Evolutionary conservation across 371 early-diverging fungal species (phyloP).

Genomic region (Umbelopsis sp.): DNA sequence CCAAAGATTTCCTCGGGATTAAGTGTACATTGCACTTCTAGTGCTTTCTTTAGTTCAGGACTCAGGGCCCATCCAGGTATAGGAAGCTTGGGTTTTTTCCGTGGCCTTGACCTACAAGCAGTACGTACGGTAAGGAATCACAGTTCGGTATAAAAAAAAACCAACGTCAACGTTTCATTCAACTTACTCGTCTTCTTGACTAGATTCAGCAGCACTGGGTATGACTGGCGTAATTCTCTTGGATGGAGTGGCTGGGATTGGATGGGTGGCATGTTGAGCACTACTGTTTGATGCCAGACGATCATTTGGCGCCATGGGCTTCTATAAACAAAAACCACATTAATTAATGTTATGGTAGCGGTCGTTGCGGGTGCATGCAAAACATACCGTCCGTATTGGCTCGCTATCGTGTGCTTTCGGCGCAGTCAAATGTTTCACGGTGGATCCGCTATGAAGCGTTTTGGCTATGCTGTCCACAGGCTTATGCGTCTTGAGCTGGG

Average conservation of each 20-base stretch:
- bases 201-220: neutral
- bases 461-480: neutral
- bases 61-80: conserved; percentile 9
- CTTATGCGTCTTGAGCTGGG: conserved; percentile 9
- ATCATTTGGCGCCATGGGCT: neutral
- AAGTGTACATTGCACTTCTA: neutral
- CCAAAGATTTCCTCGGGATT: conserved; percentile 14
- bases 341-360: neutral
- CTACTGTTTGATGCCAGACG: neutral
- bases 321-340: neutral
- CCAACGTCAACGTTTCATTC: too few relatives aligned
- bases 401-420: neutral
- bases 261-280: neutral
- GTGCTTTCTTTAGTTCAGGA: conserved; percentile 6
- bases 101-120: neutral
- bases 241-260: neutral
- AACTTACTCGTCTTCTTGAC: conserved; percentile 10
- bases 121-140: too few relatives aligned
- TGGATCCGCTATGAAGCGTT: neutral
- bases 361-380: neutral
- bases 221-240: neutral
- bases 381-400: neutral
- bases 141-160: too few relatives aligned
- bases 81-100: conserved; percentile 3
- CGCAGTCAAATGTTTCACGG: neutral